phyloP scores from a whole-genome alignment of 164 flowering plant species.

The Umbilicus rupestris region DNA sequence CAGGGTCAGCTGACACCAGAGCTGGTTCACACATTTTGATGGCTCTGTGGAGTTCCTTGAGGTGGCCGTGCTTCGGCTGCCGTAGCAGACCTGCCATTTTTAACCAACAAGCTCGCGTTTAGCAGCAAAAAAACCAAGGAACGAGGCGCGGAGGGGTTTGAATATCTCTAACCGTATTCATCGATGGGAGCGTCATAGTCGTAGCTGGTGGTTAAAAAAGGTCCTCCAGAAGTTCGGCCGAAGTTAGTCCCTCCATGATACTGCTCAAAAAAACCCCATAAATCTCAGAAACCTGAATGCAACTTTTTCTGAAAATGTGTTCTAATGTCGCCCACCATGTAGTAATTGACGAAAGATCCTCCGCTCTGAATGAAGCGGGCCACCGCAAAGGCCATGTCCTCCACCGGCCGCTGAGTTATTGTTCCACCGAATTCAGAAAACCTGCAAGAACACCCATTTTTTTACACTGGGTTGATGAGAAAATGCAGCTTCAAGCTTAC shows the following conservation, averaged over 20 bases:
- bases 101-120: not conserved
- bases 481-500: slow-evolving; percentile 13
- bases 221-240: slow-evolving; percentile 60
- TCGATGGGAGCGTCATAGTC: slow-evolving; percentile 67
- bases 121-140: not conserved
- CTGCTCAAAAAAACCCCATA: slow-evolving; percentile 16
- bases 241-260: slow-evolving; percentile 66
- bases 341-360: slow-evolving; percentile 60
- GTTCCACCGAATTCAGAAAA: slow-evolving; percentile 46
- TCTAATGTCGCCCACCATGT: slow-evolving; percentile 36
- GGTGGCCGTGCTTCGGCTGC: slow-evolving; percentile 41
- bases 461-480: too few relatives aligned
- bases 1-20: slow-evolving; percentile 34
- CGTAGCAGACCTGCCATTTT: not conserved
- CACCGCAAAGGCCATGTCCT: slow-evolving; percentile 64
- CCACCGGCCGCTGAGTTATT: slow-evolving; percentile 50
- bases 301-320: not conserved
- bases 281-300: not conserved
- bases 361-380: slow-evolving; percentile 55
- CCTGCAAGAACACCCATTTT: slow-evolving; percentile 28
- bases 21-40: slow-evolving; percentile 40
- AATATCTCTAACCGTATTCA: slow-evolving; percentile 42
- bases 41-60: slow-evolving; percentile 45
- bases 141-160: not conserved
- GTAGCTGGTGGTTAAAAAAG: slow-evolving; percentile 54